These are phyloP conservation scores for Coffea humblotiana DNA, from an alignment of 305 asterid species.

Conservation along the genomic window DNA sequence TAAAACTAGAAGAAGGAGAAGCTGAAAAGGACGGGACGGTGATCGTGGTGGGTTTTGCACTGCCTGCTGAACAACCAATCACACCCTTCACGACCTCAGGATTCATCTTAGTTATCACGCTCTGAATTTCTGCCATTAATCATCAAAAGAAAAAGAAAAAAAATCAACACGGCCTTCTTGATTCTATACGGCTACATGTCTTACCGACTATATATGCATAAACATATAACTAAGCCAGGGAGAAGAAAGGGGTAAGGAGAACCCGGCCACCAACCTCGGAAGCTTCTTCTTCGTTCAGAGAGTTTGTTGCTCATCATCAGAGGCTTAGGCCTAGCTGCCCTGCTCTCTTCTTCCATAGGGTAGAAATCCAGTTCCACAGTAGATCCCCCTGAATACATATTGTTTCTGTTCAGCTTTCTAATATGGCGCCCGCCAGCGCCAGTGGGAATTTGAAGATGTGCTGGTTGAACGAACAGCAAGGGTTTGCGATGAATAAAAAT, in stretches of 20 bases:
- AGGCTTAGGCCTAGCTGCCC: slow-evolving; percentile 1
- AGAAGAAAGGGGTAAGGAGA: too few relatives aligned
- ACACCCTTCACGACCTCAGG: slow-evolving; percentile 56
- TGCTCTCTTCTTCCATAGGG: slow-evolving; percentile 27
- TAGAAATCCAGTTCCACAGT: slow-evolving; percentile 20
- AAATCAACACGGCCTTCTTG: neutral
- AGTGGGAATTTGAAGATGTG: too few relatives aligned
- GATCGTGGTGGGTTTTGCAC: neutral
- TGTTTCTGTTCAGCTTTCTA: neutral
- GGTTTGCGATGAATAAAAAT: too few relatives aligned
- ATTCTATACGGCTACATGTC: too few relatives aligned
- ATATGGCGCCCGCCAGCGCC: too few relatives aligned
- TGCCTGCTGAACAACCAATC: slow-evolving; percentile 24
- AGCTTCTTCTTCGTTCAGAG: slow-evolving; percentile 44
- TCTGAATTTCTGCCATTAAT: slow-evolving; percentile 37
- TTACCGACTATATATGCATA: too few relatives aligned
- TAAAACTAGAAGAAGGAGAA: too few relatives aligned
- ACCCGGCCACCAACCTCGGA: slow-evolving; percentile 36
- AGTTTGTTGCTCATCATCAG: neutral
- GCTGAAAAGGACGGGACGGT: neutral
- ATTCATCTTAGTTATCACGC: slow-evolving; percentile 46
- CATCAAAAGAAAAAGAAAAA: neutral
- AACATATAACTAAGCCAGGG: neutral
- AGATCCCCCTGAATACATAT: neutral
- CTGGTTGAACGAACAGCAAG: too few relatives aligned